Conservation (phyloP, 2,329 filamentous ascomycete species). For the Curvularia hawaiiensis region DNA sequence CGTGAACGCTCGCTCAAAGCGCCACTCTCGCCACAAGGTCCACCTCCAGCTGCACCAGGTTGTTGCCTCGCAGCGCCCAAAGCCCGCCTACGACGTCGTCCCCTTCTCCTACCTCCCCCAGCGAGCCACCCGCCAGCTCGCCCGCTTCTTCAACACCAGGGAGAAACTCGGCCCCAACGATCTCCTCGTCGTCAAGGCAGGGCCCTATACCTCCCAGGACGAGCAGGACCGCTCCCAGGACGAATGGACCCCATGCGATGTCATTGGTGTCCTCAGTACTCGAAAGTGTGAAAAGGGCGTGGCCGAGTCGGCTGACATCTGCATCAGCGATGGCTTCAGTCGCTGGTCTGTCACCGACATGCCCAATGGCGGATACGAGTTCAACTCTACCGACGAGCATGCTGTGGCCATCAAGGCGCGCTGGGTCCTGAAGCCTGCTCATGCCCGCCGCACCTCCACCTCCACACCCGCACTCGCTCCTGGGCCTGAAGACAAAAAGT, state of each 20-base stretch:
- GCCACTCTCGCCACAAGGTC: constrained; percentile 70
- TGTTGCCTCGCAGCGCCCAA: constrained; percentile 63
- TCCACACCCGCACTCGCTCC: constrained; percentile 22
- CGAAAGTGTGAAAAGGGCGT: constrained; percentile 58
- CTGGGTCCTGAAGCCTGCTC: constrained; percentile 65
- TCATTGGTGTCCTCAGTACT: constrained; percentile 73
- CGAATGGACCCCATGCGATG: constrained; percentile 56
- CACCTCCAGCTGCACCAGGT: constrained; percentile 74
- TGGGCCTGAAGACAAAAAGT: constrained; percentile 57
- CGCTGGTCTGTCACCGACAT: constrained; percentile 53
- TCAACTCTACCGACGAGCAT: constrained; percentile 63
- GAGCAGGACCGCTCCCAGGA: constrained; percentile 55
- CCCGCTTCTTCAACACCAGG: constrained; percentile 67
- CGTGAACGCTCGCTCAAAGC: constrained; percentile 62
- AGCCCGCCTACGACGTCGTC: constrained; percentile 74
- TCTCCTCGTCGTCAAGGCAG: constrained; percentile 72
- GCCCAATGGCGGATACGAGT: constrained; percentile 57
- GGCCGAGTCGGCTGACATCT: constrained; percentile 70
- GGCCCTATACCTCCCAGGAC: constrained; percentile 60
- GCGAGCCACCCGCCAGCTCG: constrained; percentile 56
- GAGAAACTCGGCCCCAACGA: constrained; percentile 71
- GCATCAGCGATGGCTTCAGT: constrained; percentile 56
- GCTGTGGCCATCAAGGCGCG: constrained; percentile 66
- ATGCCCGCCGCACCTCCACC: constrained; percentile 32
- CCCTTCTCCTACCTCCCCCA: constrained; percentile 66